These are phyloP conservation scores for Aspergillus incahuasiensis DNA, from an alignment of 495 filamentous ascomycete species.

Conservation along the genomic window DNA sequence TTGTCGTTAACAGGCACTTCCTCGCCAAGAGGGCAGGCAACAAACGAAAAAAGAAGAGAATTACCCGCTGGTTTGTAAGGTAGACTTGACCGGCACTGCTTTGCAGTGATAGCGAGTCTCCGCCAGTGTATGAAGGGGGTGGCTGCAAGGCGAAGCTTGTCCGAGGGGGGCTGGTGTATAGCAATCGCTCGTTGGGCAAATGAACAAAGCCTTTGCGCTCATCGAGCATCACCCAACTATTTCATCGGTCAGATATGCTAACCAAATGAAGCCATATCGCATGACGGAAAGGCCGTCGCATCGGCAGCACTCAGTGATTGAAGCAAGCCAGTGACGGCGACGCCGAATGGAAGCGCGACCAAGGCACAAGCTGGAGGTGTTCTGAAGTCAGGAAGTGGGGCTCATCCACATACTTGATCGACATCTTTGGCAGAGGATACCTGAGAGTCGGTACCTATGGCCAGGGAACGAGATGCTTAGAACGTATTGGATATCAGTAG, in stretches of 20 bases:
- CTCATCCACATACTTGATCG: constrained; percentile 57
- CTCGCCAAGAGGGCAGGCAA: background rate
- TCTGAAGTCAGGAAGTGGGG: constrained; percentile 4
- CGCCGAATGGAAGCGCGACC: background rate
- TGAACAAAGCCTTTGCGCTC: constrained; percentile 60
- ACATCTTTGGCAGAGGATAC: constrained; percentile 43
- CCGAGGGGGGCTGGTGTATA: constrained; percentile 69
- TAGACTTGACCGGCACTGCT: constrained; percentile 61
- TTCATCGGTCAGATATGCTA: constrained; percentile 6
- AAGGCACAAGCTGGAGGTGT: background rate
- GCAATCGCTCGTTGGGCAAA: constrained; percentile 62
- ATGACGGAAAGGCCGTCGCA: background rate
- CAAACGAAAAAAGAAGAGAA: constrained; percentile 15
- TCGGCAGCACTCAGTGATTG: background rate
- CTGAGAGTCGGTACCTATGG: background rate
- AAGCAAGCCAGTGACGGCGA: background rate
- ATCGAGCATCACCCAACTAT: constrained; percentile 77
- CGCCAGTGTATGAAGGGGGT: constrained; percentile 52
- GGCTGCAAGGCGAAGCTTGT: constrained; percentile 60
- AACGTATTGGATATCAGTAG: background rate
- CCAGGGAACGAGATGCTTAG: background rate
- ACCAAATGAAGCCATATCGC: background rate
- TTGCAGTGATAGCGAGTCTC: constrained; percentile 51
- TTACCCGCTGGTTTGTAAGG: constrained; percentile 87
- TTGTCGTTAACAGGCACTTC: constrained; percentile 5